Evolutionary conservation across 2,329 filamentous ascomycete genomes (phyloP).

Genomic region (Pyricularia sp.): DNA sequence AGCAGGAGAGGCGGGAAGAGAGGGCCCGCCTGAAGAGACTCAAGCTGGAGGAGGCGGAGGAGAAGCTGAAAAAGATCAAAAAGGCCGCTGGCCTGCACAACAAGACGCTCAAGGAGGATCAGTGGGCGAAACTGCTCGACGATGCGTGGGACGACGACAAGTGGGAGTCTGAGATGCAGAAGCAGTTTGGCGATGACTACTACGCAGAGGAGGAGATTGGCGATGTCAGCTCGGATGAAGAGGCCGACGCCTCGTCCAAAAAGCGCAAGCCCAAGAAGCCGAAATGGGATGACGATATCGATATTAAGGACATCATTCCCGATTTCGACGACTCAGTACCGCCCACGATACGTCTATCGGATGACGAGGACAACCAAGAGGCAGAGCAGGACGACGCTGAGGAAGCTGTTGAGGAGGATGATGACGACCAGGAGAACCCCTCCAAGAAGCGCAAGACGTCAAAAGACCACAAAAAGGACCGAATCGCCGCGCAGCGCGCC

Average conservation of each 20-base stretch:
- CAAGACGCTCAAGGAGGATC: slow-evolving; percentile 58
- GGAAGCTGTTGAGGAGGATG: slow-evolving; percentile 26
- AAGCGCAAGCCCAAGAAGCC: slow-evolving; percentile 68
- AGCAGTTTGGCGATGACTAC: slow-evolving; percentile 82
- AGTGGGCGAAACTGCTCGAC: slow-evolving; percentile 79
- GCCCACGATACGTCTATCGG: slow-evolving; percentile 46
- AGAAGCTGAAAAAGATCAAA: slow-evolving; percentile 80
- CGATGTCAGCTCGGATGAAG: slow-evolving; percentile 50
- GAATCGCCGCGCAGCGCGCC: slow-evolving; percentile 52
- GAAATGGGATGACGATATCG: slow-evolving; percentile 93
- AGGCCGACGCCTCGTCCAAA: slow-evolving; percentile 42
- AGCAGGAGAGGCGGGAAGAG: slow-evolving; percentile 66
- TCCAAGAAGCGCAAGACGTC: slow-evolving; percentile 51
- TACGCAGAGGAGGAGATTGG: slow-evolving; percentile 63
- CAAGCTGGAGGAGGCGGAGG: slow-evolving; percentile 83
- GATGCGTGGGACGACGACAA: slow-evolving; percentile 80
- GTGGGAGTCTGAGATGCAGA: slow-evolving; percentile 88
- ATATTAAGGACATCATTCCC: slow-evolving; percentile 85
- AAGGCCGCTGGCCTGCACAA: slow-evolving; percentile 74
- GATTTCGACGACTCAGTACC: slow-evolving; percentile 65
- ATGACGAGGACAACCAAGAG: slow-evolving; percentile 30
- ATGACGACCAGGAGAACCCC: slow-evolving; percentile 21
- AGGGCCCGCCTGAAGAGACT: slow-evolving; percentile 76
- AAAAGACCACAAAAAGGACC: slow-evolving; percentile 51
- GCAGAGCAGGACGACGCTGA: slow-evolving; percentile 27